Percentiles rank a stretch among this genome's conserved stretches.
phyloP scores from a whole-genome alignment of 139 green algal species.

The Ettlia oleoabundans region DNA sequence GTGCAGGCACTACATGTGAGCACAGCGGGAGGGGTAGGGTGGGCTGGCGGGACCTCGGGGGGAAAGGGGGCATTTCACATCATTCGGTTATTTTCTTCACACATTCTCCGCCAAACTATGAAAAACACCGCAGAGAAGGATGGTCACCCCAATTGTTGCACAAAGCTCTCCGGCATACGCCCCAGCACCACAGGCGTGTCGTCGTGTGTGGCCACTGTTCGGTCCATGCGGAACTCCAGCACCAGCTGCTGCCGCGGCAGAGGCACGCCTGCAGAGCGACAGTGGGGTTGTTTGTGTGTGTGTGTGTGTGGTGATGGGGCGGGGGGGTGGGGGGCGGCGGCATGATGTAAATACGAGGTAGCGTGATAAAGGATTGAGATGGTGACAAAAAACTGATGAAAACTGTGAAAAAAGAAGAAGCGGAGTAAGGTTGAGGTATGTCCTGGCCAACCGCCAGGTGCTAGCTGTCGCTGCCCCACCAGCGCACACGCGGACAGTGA shows the following conservation, averaged over 20 bases:
- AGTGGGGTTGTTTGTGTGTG: background rate
- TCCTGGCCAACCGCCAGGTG: too few species aligned
- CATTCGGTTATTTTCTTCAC: too few species aligned
- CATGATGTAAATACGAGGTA: too few species aligned
- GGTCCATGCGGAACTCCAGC: conserved; percentile 62
- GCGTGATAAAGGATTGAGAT: too few species aligned
- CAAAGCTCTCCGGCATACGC: conserved; percentile 54
- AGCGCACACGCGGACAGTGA: too few species aligned
- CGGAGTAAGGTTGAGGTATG: too few species aligned
- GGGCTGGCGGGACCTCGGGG: background rate
- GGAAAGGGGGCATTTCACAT: too few species aligned
- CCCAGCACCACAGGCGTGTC: conserved; percentile 80
- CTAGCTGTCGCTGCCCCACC: too few species aligned
- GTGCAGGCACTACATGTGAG: background rate
- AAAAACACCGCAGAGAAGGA: background rate
- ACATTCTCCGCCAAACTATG: background rate
- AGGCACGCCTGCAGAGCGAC: conserved; percentile 15
- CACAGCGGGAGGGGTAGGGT: background rate
- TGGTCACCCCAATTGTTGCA: conserved; percentile 28
- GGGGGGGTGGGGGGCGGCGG: background rate
- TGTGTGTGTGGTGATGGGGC: background rate
- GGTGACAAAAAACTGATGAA: too few species aligned
- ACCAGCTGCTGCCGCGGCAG: conserved; percentile 63
- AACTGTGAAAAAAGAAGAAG: too few species aligned
- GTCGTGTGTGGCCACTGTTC: conserved; percentile 75